Conservation (phyloP, 2,329 filamentous ascomycete genomes). For the Neobulgaria alba region DNA sequence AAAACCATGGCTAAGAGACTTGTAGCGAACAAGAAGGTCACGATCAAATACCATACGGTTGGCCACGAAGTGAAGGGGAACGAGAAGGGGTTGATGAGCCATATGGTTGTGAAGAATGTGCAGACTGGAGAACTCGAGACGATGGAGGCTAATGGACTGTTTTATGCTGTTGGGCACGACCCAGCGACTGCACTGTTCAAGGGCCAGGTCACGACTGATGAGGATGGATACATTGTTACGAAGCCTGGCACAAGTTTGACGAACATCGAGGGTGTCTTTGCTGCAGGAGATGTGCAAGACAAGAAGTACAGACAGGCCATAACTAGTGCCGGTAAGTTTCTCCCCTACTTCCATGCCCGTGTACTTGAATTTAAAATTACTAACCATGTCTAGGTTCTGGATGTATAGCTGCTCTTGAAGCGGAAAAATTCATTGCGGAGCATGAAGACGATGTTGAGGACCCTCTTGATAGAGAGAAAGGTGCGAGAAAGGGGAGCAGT, state of each 20-base stretch:
- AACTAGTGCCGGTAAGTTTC: slow-evolving; percentile 77
- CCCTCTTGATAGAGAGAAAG: slow-evolving; percentile 34
- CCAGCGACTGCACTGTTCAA: slow-evolving; percentile 87
- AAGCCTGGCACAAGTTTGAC: slow-evolving; percentile 83
- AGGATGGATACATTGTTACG: slow-evolving; percentile 85
- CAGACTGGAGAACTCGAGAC: slow-evolving; percentile 68
- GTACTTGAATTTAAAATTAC: slow-evolving; percentile 4
- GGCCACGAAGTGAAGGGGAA: slow-evolving; percentile 81
- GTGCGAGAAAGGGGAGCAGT: slow-evolving; percentile 8
- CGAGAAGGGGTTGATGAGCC: slow-evolving; percentile 78
- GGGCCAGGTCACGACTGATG: slow-evolving; percentile 79
- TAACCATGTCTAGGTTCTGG: slow-evolving; percentile 58
- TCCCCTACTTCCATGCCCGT: neutral
- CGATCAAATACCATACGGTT: slow-evolving; percentile 76
- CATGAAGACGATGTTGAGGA: slow-evolving; percentile 24
- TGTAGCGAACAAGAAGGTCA: slow-evolving; percentile 77
- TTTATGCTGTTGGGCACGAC: slow-evolving; percentile 96
- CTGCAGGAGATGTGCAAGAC: slow-evolving; percentile 95
- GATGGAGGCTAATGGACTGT: slow-evolving; percentile 84
- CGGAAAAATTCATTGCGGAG: slow-evolving; percentile 86
- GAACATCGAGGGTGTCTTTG: slow-evolving; percentile 85
- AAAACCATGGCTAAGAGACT: slow-evolving; percentile 88
- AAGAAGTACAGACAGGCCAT: slow-evolving; percentile 98
- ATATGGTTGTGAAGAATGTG: slow-evolving; percentile 75
- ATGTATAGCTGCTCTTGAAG: slow-evolving; percentile 91